Conservation (phyloP, 768 basidiomycete genomes). For the Phaeotremella fagi region DNA sequence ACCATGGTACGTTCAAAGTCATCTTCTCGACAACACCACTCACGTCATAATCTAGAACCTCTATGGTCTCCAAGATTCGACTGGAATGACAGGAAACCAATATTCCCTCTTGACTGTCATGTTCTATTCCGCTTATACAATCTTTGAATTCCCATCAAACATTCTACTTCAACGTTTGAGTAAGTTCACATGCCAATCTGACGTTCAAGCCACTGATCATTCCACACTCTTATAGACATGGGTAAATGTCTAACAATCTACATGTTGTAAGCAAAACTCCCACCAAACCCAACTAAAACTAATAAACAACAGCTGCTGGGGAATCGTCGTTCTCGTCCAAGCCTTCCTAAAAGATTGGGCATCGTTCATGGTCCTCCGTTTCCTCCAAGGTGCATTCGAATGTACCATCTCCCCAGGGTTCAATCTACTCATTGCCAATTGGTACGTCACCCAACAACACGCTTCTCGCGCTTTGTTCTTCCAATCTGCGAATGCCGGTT, state of each 20-base stretch:
- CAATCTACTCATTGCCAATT: constrained; percentile 21
- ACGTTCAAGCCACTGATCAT: background rate
- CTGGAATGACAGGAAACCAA: constrained; percentile 24
- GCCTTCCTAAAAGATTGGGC: constrained; percentile 19
- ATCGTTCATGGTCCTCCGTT: constrained; percentile 19
- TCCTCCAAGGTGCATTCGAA: constrained; percentile 28
- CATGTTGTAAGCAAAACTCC: too few relatives aligned
- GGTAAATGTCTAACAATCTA: constrained; percentile 20
- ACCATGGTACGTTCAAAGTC: constrained; percentile 1
- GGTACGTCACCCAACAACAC: constrained; percentile 22
- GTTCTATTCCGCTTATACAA: constrained; percentile 16
- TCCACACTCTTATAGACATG: constrained; percentile 13
- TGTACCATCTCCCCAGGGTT: constrained; percentile 30
- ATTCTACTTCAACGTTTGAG: constrained; percentile 23
- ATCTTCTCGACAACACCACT: background rate
- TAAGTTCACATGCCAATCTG: constrained; percentile 1
- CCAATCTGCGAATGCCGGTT: constrained; percentile 28
- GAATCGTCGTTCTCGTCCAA: constrained; percentile 20
- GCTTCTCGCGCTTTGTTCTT: constrained; percentile 21
- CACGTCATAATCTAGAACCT: constrained; percentile 5
- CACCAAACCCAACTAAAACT: too few relatives aligned
- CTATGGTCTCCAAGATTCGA: constrained; percentile 16
- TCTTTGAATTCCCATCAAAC: constrained; percentile 31
- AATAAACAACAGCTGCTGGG: too few relatives aligned
- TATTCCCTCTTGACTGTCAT: constrained; percentile 26